Percentiles rank a stretch among this genome's conserved stretches.
Evolutionary conservation across 2,329 filamentous ascomycete species (phyloP).

Genomic region (Pestalotiopsis sp.): DNA sequence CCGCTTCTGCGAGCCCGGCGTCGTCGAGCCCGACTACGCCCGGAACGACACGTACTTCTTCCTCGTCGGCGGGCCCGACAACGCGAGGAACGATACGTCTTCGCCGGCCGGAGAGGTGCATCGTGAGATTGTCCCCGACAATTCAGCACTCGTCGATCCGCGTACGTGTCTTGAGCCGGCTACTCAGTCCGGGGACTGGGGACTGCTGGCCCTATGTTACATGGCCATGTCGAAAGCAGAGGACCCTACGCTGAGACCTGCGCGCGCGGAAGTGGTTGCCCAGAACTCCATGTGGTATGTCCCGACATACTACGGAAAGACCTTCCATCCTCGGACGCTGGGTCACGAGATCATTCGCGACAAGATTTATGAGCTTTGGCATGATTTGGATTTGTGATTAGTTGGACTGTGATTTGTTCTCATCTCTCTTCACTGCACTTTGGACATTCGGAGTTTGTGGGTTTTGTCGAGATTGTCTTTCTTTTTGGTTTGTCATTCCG

Average conservation of each 20-base stretch:
- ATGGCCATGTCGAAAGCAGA: slow-evolving; percentile 42
- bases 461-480: background rate
- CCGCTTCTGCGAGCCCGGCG: slow-evolving; percentile 43
- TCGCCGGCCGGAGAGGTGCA: slow-evolving; percentile 10
- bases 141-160: slow-evolving; percentile 39
- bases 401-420: background rate
- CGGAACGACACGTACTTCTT: slow-evolving; percentile 51
- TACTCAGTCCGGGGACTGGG: slow-evolving; percentile 42
- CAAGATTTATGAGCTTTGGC: slow-evolving; percentile 36
- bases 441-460: background rate
- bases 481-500: background rate
- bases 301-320: slow-evolving; percentile 49
- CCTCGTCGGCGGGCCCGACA: slow-evolving; percentile 46
- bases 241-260: slow-evolving; percentile 36
- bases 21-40: slow-evolving; percentile 45
- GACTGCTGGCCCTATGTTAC: slow-evolving; percentile 43
- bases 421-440: background rate
- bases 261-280: slow-evolving; percentile 25
- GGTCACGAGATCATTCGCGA: slow-evolving; percentile 41
- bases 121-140: slow-evolving; percentile 24
- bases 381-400: slow-evolving; percentile 16
- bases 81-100: slow-evolving; percentile 28
- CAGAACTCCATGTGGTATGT: slow-evolving; percentile 47
- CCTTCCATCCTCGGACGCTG: slow-evolving; percentile 44
- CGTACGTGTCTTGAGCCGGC: slow-evolving; percentile 37